Percentiles rank a stretch among this genome's conserved stretches.
Conservation (phyloP, 305 asterid genomes). For the Fraxinus nigra region DNA sequence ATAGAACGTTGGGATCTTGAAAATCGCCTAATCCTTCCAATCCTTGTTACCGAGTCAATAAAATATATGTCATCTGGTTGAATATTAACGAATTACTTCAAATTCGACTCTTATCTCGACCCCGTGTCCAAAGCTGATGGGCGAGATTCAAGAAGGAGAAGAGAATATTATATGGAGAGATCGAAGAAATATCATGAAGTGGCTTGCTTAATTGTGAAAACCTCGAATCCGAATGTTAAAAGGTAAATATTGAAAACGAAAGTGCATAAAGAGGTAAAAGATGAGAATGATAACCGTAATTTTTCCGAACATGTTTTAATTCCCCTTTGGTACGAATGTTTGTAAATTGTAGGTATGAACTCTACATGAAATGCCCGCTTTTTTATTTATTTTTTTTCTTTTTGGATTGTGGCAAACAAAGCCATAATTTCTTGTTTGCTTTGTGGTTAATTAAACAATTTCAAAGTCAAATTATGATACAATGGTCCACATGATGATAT, state of each 20-base stretch:
- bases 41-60: not conserved
- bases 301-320: not conserved
- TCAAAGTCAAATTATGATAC: not conserved
- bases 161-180: not conserved
- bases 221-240: not conserved
- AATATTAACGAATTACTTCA: not conserved
- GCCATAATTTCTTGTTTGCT: not conserved
- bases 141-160: not conserved
- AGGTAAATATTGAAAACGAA: not conserved
- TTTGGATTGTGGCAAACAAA: conserved; percentile 1
- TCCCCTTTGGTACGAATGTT: not conserved
- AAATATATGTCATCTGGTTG: not conserved
- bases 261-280: not conserved
- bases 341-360: not conserved
- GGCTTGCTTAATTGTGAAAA: not conserved
- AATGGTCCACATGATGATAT: not conserved
- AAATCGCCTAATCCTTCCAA: not conserved
- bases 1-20: not conserved
- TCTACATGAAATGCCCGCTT: not conserved
- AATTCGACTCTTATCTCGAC: not conserved
- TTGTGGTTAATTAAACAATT: not conserved
- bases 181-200: not conserved
- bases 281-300: not conserved
- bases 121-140: not conserved
- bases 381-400: not conserved